phyloP scores from a whole-genome alignment of 2,329 filamentous ascomycete species.

The Colletotrichum orbiculare region DNA sequence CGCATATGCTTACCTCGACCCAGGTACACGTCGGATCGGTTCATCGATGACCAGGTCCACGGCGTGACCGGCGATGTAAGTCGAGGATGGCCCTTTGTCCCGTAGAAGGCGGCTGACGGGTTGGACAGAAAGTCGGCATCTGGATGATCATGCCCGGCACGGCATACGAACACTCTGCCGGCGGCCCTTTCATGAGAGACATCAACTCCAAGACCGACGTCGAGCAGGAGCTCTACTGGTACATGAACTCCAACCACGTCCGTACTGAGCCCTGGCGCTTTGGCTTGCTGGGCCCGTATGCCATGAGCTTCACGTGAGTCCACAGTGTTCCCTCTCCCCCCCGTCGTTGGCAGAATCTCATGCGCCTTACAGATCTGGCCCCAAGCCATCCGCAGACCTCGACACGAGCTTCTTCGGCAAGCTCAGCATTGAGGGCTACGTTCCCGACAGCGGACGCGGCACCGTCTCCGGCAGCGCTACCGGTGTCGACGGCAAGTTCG shows the following conservation, averaged over 20 bases:
- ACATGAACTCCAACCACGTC: constrained; percentile 69
- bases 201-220: constrained; percentile 69
- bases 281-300: constrained; percentile 69
- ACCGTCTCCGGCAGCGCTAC: constrained; percentile 64
- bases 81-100: constrained; percentile 38
- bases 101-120: constrained; percentile 39
- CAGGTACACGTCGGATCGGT: constrained; percentile 65
- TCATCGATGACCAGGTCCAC: constrained; percentile 69
- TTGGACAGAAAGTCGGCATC: constrained; percentile 48
- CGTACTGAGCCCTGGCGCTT: constrained; percentile 66
- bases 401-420: constrained; percentile 67
- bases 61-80: constrained; percentile 46
- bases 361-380: constrained; percentile 50
- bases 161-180: constrained; percentile 66
- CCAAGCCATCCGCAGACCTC: constrained; percentile 53
- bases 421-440: constrained; percentile 64
- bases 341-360: neutral
- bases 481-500: constrained; percentile 58
- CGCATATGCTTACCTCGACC: neutral
- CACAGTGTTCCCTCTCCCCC: neutral
- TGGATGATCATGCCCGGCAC: constrained; percentile 61
- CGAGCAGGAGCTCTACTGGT: constrained; percentile 65
- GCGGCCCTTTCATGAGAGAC: constrained; percentile 67
- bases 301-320: constrained; percentile 60
- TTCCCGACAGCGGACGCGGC: constrained; percentile 60